A percentile compares a stretch with the other conserved stretches of the same genome.
phyloP scores from a whole-genome alignment of 1,284 basidiomycete species.

The Leccinum huronense region DNA sequence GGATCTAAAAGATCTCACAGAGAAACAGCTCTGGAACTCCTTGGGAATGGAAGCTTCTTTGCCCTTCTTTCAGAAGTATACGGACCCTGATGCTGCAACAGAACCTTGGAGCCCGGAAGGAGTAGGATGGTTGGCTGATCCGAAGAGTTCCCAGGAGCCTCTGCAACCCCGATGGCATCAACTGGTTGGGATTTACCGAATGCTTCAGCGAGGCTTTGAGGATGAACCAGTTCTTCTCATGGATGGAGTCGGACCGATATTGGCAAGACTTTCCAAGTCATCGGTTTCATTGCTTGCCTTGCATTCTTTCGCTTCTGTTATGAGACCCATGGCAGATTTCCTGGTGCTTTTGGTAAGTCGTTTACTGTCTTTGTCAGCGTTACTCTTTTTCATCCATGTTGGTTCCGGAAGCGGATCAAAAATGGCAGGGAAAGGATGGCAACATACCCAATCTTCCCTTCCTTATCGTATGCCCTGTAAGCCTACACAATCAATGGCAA shows the following conservation, averaged over 20 bases:
- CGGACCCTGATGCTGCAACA: neutral
- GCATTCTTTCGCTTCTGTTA: neutral
- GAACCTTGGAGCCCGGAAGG: conserved; percentile 12
- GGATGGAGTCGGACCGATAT: neutral
- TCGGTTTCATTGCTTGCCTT: neutral
- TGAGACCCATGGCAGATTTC: neutral
- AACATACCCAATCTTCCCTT: conserved; percentile 6
- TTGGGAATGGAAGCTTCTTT: neutral
- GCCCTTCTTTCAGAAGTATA: conserved; percentile 12
- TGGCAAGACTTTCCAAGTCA: neutral
- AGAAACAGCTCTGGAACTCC: neutral
- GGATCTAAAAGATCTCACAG: neutral
- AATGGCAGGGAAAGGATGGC: neutral
- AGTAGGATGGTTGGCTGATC: conserved; percentile 4
- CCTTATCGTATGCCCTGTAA: conserved; percentile 8
- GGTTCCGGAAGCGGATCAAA: conserved; percentile 1
- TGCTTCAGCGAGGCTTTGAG: neutral
- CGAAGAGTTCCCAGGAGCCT: neutral
- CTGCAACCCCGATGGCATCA: neutral
- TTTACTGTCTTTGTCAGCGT: neutral
- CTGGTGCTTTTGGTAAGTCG: neutral
- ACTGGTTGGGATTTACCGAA: neutral
- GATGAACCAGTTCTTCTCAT: neutral
- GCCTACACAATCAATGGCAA: conserved; percentile 8
- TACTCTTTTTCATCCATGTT: neutral